These are phyloP conservation scores for Blastocystis sp. DNA, from an alignment of 352 stramenopile genomes.

Conservation along the genomic window DNA sequence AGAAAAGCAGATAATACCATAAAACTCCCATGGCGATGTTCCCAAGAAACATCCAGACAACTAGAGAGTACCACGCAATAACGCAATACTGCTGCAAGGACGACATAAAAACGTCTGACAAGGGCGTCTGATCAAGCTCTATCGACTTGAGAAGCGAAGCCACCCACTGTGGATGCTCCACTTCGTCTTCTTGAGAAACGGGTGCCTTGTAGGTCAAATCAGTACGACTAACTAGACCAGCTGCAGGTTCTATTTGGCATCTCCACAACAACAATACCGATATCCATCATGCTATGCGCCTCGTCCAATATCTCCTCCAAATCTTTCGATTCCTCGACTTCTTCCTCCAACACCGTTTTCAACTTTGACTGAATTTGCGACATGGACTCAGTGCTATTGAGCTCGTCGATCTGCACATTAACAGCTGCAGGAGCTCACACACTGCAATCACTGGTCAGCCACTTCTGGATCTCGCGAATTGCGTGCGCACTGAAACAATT, in stretches of 20 bases:
- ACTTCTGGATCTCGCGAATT: slow-evolving; percentile 23
- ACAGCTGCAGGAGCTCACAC: background rate
- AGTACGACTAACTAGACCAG: background rate
- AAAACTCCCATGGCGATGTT: slow-evolving; percentile 2
- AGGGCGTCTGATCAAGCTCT: background rate
- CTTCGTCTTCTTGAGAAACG: background rate
- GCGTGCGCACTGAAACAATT: background rate
- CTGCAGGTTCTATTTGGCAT: background rate
- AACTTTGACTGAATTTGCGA: background rate
- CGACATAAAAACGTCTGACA: background rate
- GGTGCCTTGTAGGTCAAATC: background rate
- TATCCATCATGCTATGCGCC: background rate
- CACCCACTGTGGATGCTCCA: background rate
- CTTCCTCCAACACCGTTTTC: background rate
- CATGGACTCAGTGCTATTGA: background rate
- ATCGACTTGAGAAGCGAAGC: background rate
- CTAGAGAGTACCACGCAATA: background rate
- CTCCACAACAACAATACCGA: background rate
- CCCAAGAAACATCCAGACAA: slow-evolving; percentile 1
- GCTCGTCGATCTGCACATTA: background rate
- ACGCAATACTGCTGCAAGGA: background rate
- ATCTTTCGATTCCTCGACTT: background rate
- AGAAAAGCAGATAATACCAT: background rate
- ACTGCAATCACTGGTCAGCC: background rate
- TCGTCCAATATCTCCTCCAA: background rate